phyloP scores from a whole-genome alignment of 768 basidiomycete genomes.

The Lyophyllum atratum region DNA sequence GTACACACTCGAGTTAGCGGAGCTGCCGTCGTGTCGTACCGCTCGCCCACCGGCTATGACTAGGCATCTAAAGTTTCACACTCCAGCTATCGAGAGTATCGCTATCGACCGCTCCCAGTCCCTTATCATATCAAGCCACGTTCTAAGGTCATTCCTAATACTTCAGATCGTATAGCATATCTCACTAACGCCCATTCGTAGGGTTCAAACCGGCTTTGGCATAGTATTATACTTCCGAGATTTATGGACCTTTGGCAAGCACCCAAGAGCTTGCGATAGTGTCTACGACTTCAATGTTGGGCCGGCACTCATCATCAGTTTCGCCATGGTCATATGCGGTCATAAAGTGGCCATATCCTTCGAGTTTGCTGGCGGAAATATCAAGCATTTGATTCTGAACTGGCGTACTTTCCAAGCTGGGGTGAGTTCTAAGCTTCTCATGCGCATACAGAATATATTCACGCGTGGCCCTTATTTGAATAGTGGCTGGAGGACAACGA shows the following conservation, averaged over 20 bases:
- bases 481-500: slow-evolving; percentile 56
- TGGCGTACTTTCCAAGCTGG: slow-evolving; percentile 50
- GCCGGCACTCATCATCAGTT: slow-evolving; percentile 33
- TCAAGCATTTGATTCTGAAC: slow-evolving; percentile 49
- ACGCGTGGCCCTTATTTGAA: slow-evolving; percentile 5
- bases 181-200: slow-evolving; percentile 9
- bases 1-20: slow-evolving; percentile 42
- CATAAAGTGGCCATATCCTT: slow-evolving; percentile 44
- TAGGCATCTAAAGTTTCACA: slow-evolving; percentile 46
- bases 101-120: slow-evolving; percentile 47
- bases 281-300: slow-evolving; percentile 45
- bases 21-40: slow-evolving; percentile 51
- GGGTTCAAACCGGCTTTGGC: slow-evolving; percentile 40
- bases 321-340: slow-evolving; percentile 42
- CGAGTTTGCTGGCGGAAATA: slow-evolving; percentile 39
- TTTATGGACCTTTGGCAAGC: slow-evolving; percentile 57
- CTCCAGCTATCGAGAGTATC: slow-evolving; percentile 43
- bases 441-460: background rate
- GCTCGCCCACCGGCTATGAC: slow-evolving; percentile 43
- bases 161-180: background rate
- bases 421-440: slow-evolving; percentile 31
- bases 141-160: slow-evolving; percentile 33
- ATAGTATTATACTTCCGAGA: slow-evolving; percentile 56
- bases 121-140: slow-evolving; percentile 45
- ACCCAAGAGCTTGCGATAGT: slow-evolving; percentile 42